These are phyloP conservation scores for Neocatenulostroma microsporum DNA, from an alignment of 2,329 filamentous ascomycete genomes.

Conservation along the genomic window DNA sequence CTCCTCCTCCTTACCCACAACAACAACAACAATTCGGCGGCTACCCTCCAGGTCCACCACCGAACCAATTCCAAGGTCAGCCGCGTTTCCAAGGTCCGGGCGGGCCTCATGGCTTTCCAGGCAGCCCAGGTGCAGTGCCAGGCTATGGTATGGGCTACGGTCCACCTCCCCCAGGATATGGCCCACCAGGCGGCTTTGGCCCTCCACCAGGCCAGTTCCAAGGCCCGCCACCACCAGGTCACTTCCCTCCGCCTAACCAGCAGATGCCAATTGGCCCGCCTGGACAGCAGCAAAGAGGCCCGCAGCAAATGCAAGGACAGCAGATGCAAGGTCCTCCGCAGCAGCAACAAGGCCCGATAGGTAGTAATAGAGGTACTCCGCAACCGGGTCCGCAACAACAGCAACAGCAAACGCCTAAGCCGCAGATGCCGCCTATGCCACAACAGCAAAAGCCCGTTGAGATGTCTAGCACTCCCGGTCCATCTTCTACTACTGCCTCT, in stretches of 20 bases:
- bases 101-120: slow-evolving; percentile 40
- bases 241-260: slow-evolving; percentile 19
- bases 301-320: slow-evolving; percentile 44
- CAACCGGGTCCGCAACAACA: slow-evolving; percentile 16
- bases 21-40: slow-evolving; percentile 23
- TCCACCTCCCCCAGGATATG: slow-evolving; percentile 43
- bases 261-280: slow-evolving; percentile 51
- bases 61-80: slow-evolving; percentile 36
- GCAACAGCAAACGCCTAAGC: slow-evolving; percentile 3
- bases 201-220: slow-evolving; percentile 46
- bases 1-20: slow-evolving; percentile 35
- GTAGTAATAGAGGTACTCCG: slow-evolving; percentile 30
- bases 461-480: slow-evolving; percentile 35
- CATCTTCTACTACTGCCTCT: slow-evolving; percentile 28
- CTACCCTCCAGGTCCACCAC: slow-evolving; percentile 33
- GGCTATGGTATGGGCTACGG: slow-evolving; percentile 57
- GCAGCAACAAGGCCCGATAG: slow-evolving; percentile 31
- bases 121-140: slow-evolving; percentile 42
- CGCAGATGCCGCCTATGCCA: slow-evolving; percentile 15
- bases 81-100: slow-evolving; percentile 40
- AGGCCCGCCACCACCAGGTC: slow-evolving; percentile 40
- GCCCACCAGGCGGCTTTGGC: too few species aligned
- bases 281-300: slow-evolving; percentile 32
- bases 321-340: slow-evolving; percentile 30
- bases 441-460: slow-evolving; percentile 27